These are phyloP conservation scores for Capsella bursapastoris DNA, from an alignment of 345 rosid genomes.

Conservation along the genomic window DNA sequence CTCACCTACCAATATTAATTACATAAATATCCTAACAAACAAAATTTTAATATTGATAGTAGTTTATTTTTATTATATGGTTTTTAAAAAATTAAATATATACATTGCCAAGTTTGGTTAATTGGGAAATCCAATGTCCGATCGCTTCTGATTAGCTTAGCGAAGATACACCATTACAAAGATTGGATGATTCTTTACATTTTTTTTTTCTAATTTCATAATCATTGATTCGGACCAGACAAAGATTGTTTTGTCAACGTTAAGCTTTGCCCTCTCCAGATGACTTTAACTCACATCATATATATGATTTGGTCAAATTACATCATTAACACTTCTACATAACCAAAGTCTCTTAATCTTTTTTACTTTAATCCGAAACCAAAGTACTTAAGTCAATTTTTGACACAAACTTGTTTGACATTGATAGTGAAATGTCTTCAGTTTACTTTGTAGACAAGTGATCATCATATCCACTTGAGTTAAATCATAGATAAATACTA, in stretches of 20 bases:
- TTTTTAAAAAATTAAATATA: too few species aligned
- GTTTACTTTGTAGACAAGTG: conserved; percentile 1
- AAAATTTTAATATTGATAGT: neutral
- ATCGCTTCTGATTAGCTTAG: neutral
- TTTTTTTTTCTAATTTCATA: conserved; percentile 24
- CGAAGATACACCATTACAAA: conserved; percentile 13
- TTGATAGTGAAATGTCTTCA: conserved; percentile 12
- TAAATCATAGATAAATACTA: neutral
- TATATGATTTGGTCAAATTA: neutral
- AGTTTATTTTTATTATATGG: too few species aligned
- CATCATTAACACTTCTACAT: conserved; percentile 31
- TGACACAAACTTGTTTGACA: conserved; percentile 24
- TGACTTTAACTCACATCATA: neutral
- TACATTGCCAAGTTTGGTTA: conserved; percentile 10
- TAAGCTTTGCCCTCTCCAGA: conserved; percentile 9
- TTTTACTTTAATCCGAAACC: conserved; percentile 9
- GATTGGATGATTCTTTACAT: conserved; percentile 22
- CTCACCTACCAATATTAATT: conserved; percentile 35
- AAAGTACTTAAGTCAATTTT: conserved; percentile 29
- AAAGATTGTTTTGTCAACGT: conserved; percentile 31
- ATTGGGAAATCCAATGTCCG: conserved; percentile 16
- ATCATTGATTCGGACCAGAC: conserved; percentile 27
- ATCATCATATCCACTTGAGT: neutral
- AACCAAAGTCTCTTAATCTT: neutral
- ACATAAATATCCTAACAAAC: conserved; percentile 31